Evolutionary conservation across 2,329 filamentous ascomycete species (phyloP).

Genomic region (Aureobasidium sp.): DNA sequence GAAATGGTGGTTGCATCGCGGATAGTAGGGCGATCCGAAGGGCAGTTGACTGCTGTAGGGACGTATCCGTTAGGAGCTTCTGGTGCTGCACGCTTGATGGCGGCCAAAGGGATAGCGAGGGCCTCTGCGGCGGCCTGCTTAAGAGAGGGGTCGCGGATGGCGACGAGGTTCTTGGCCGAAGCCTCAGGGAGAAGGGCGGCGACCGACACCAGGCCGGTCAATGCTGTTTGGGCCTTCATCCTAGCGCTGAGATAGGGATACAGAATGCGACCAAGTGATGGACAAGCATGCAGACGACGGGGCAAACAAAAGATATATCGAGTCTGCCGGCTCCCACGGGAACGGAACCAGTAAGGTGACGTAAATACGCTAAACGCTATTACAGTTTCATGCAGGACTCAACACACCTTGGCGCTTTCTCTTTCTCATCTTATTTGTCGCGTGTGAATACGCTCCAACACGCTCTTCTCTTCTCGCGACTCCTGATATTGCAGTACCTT

Average conservation of each 20-base stretch:
- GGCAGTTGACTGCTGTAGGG: constrained; percentile 60
- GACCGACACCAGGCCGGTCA: constrained; percentile 9
- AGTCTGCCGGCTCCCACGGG: constrained; percentile 1
- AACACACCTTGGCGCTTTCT: neutral
- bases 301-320: constrained; percentile 4
- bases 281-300: neutral
- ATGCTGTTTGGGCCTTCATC: constrained; percentile 9
- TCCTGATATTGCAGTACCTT: neutral
- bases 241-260: neutral
- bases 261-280: neutral
- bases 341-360: constrained; percentile 4
- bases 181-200: neutral
- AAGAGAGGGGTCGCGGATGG: constrained; percentile 10
- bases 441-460: neutral
- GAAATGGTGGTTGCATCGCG: constrained; percentile 57
- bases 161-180: constrained; percentile 3
- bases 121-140: constrained; percentile 11
- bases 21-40: constrained; percentile 57
- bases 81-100: constrained; percentile 30
- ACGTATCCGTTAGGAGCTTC: constrained; percentile 61
- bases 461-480: neutral
- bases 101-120: constrained; percentile 7
- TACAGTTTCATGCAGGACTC: constrained; percentile 10
- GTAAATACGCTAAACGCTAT: neutral
- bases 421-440: neutral